Base-by-base conservation (phyloP, 768 basidiomycete genomes). In the Flagelloscypha sp. region DNA sequence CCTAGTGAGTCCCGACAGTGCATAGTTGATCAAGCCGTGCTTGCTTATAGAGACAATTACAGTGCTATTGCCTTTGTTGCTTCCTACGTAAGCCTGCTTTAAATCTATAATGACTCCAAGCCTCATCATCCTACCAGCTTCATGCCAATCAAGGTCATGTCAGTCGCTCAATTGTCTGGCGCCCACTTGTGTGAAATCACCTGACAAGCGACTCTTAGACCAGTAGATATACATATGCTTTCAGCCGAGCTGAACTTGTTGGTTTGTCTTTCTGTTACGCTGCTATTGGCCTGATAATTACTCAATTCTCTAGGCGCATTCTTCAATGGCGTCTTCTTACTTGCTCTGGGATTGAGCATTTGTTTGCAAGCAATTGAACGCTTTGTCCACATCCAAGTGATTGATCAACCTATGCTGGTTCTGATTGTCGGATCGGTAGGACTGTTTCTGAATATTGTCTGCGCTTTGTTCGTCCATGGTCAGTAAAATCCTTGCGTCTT, bases 181-280 rank as follows among this genome's bases (percentile, higher is more conserved):
- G 21, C 12, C 27, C 10, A 18, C 17, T 2, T 16, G 35, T 27
- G 12, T 22, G 15, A 24, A 12, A 35, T 15, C 30, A n/a, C 19
- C 33, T 35, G 12, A 35, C 9, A 31, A 10, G 16, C 10, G 30
- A 9, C 9, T 31, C 9, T 15, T 41, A 74, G 68, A 67, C 65
- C 34, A 49, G 61, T 33, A 62, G 61, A 36, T 75, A 69, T 45
- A 75, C 72, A 6, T 75, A 66, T 42, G 73, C 72, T 4, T 72
- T 72, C 44, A 67, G 71, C 47, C 68, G 72, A 30, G 70, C 70
- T 34, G 72, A 75, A 46, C 61, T 73, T 38, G 65, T 75, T 41
- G 71, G 70, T 72, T 54, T 38, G 57, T 44, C 17, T 43, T 16
- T 27, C 28, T 44, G 33, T 27, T 3, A 15, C n/a, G 28, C 16